Evolutionary conservation across 306 rosid species (phyloP).

Genomic region (Castanea mollissima): DNA sequence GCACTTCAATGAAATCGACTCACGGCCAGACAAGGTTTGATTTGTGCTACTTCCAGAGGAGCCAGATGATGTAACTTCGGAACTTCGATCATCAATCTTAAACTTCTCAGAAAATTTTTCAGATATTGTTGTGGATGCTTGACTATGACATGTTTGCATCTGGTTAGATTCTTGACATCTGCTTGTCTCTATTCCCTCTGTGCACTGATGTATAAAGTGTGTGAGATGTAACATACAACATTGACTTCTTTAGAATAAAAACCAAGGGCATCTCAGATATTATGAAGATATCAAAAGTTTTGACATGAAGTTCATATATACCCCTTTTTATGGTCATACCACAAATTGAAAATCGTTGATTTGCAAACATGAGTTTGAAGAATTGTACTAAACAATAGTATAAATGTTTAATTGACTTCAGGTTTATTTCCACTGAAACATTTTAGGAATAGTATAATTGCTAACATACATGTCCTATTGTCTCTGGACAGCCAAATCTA

Average conservation of each 20-base stretch:
- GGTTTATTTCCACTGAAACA: not conserved
- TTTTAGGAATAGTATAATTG: not conserved
- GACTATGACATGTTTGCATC: constrained; percentile 21
- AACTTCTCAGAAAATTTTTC: constrained; percentile 28
- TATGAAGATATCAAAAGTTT: not conserved
- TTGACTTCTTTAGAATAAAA: not conserved
- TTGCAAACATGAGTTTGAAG: not conserved
- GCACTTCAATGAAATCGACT: constrained; percentile 16
- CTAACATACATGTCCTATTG: not conserved
- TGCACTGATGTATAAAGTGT: constrained; percentile 37
- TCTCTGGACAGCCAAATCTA: not conserved
- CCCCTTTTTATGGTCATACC: not conserved
- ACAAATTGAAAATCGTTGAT: not conserved
- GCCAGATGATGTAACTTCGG: constrained; percentile 20
- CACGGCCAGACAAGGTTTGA: constrained; percentile 13
- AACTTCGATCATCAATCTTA: constrained; percentile 19
- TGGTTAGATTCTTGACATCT: constrained; percentile 11
- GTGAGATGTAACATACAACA: constrained; percentile 6
- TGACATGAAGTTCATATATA: not conserved
- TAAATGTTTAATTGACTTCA: not conserved
- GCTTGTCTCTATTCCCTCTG: constrained; percentile 27
- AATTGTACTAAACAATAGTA: not conserved
- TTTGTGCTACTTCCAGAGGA: constrained; percentile 24
- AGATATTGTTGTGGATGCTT: constrained; percentile 22
- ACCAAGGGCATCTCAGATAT: not conserved